Evolutionary conservation across 2,329 filamentous ascomycete species (phyloP).

Genomic region (Hortaea sp.): DNA sequence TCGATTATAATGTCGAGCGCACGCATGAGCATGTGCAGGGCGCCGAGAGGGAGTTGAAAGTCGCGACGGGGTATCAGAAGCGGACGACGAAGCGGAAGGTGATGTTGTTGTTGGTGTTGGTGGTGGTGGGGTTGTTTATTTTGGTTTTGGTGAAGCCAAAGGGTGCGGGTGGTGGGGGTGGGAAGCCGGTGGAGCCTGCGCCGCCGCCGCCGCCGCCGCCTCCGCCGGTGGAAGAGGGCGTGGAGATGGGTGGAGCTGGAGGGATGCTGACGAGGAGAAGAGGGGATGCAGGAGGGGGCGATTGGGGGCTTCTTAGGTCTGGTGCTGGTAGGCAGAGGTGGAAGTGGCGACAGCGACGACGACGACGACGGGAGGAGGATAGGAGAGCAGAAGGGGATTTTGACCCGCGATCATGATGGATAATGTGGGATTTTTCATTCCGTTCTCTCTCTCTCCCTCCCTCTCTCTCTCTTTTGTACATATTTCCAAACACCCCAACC

Average conservation of each 20-base stretch:
- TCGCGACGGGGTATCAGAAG: constrained; percentile 80
- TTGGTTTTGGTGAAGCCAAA: constrained; percentile 72
- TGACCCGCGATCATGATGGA: no score
- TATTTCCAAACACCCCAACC: no score
- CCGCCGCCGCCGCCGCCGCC: not conserved
- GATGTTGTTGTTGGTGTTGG: constrained; percentile 73
- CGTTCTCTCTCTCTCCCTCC: no score
- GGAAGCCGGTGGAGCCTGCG: not conserved
- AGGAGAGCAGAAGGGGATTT: no score
- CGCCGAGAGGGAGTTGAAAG: constrained; percentile 82
- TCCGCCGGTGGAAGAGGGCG: not conserved
- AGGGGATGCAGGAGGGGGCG: not conserved
- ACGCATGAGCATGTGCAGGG: constrained; percentile 91
- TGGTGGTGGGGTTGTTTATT: constrained; percentile 82
- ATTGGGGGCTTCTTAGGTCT: no score
- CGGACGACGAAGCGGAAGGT: constrained; percentile 84
- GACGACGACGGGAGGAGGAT: no score
- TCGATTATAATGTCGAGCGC: constrained; percentile 82
- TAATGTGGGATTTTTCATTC: no score
- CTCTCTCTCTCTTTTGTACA: no score
- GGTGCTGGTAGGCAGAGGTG: no score
- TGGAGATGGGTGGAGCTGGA: not conserved
- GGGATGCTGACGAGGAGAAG: not conserved
- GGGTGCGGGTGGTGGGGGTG: constrained; percentile 25
- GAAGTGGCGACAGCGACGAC: no score